Base-by-base conservation (phyloP, 192 early-diverging fungal genomes). In the Mortierella antarctica region DNA sequence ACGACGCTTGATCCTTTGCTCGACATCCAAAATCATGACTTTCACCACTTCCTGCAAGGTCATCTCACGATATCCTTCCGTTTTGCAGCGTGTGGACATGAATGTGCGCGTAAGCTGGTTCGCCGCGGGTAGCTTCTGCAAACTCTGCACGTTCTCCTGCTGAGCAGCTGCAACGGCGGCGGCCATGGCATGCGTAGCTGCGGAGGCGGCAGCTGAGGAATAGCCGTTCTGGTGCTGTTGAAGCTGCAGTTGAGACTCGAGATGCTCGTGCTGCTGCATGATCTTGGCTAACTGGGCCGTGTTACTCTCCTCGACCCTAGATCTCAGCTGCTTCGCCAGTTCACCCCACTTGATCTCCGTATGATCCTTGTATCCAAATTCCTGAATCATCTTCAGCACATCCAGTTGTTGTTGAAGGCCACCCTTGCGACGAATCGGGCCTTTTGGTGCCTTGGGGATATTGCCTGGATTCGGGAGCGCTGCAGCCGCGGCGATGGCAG, bases 281-380 rank as follows among this genome's bases (percentile, higher is more conserved):
- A 69, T 13, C 39, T 69, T 69, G 18, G 23, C 56, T 15, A 69
- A 48, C 6, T 50, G 17, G 13, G 21, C 48, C 17, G 40, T 58
- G 39, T 69, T 55, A 14, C 39, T 13, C 40, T 69, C 67, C 67
- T 69, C 57, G 21, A 53, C 39, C 7, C 31, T 20, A 13, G 56
- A 39, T 17, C 56, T 57, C 11, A 69, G 45, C 12, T 69, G 48
- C 57, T 59, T 69, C 45, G 41, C 56, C 14, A 59, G 10, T 1
- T 57, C 57, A 18, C 50, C 50, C 67, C 67, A 69, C 40, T 69
- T 69, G 45, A 69, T 49, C 17, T 69, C 67, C 31, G 44, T 14
- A 15, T 58, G 47, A 23, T 69, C 67, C 40, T 51, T 21, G 23
- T 55, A 49, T 3, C 23, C 57, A 1, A 40, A 15, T 31, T 69